These are phyloP conservation scores for Ampelomyces quisqualis DNA, from an alignment of 2,329 filamentous ascomycete species.

Conservation along the genomic window DNA sequence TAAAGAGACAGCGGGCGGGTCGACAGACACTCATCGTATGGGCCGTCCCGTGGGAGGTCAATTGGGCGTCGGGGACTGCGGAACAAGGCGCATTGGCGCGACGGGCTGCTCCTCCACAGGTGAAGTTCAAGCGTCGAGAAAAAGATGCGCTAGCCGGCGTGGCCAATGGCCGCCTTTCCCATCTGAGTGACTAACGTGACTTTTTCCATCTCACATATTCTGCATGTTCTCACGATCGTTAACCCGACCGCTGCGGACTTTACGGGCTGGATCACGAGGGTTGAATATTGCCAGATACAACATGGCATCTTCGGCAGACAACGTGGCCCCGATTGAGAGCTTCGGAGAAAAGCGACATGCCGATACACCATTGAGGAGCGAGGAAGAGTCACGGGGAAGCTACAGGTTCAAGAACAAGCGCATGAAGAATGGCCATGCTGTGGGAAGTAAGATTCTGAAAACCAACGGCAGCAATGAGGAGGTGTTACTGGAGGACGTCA, in stretches of 20 bases:
- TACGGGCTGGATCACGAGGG: constrained; percentile 20
- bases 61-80: constrained; percentile 19
- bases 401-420: constrained; percentile 51
- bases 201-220: constrained; percentile 15
- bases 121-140: constrained; percentile 24
- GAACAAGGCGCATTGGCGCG: constrained; percentile 5
- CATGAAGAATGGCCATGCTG: constrained; percentile 47
- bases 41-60: constrained; percentile 17
- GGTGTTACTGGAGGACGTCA: constrained; percentile 50
- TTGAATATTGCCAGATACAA: constrained; percentile 17
- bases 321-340: constrained; percentile 33
- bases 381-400: constrained; percentile 38
- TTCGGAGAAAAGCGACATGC: constrained; percentile 39
- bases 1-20: constrained; percentile 47
- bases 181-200: constrained; percentile 28
- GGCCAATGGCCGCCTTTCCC: constrained; percentile 30
- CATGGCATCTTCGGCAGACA: constrained; percentile 39
- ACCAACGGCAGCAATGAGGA: constrained; percentile 53
- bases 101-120: constrained; percentile 13
- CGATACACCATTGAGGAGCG: constrained; percentile 36
- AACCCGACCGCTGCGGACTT: constrained; percentile 29
- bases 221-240: constrained; percentile 27
- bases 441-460: constrained; percentile 37
- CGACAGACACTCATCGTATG: constrained; percentile 47
- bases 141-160: constrained; percentile 26